phyloP scores from a whole-genome alignment of 371 early-diverging fungal genomes.

The Dichotomocladium elegans region DNA sequence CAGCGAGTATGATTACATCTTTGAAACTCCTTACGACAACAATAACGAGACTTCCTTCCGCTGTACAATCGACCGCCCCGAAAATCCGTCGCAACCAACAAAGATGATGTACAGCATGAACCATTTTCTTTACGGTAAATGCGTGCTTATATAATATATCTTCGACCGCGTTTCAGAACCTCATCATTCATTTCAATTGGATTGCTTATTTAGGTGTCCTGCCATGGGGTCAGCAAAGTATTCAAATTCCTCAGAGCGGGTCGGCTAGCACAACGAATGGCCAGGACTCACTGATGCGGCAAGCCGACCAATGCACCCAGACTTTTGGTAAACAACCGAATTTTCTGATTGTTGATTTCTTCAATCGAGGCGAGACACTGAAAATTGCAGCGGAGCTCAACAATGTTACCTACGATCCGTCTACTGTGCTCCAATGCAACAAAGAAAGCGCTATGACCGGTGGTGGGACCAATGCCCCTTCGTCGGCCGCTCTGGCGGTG shows the following conservation, averaged over 20 bases:
- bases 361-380: conserved; percentile 57
- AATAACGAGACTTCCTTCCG: conserved; percentile 32
- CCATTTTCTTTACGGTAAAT: conserved; percentile 54
- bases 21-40: conserved; percentile 58
- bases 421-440: conserved; percentile 8
- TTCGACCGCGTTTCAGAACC: no score
- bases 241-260: conserved; percentile 50
- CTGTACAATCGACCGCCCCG: conserved; percentile 54
- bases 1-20: conserved; percentile 50
- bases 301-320: conserved; percentile 39
- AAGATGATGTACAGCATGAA: conserved; percentile 58
- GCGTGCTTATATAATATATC: no score
- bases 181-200: no score
- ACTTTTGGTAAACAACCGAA: conserved; percentile 58
- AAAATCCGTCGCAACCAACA: conserved; percentile 17
- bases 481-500: no score
- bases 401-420: conserved; percentile 47
- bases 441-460: background rate
- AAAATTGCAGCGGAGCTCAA: conserved; percentile 60
- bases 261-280: conserved; percentile 46
- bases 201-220: conserved; percentile 7
- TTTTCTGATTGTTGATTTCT: conserved; percentile 76
- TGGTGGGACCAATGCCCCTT: background rate
- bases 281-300: conserved; percentile 30
- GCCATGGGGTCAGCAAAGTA: conserved; percentile 18